Evolutionary conservation across 192 early-diverging fungal species (phyloP), one percentile per base, ranked within the genome.

Genomic region (Backusella circina): DNA sequence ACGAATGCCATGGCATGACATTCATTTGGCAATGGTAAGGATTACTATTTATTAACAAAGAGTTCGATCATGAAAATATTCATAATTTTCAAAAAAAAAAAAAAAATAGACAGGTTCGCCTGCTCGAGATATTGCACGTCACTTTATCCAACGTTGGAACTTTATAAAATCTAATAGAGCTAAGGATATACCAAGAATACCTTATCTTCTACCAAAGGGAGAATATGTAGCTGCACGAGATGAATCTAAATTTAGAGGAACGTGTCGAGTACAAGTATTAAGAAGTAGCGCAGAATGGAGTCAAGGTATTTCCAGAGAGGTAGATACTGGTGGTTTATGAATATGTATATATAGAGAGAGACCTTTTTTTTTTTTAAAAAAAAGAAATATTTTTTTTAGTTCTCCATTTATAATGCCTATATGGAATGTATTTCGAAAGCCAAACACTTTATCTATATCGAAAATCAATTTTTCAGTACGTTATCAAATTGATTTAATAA

Each of bases 81-180:
- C 28, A 64, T 6, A 64, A 12, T 23, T 64, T 23, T 12, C 8
- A 33, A n/a, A 33, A 33, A 66, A 30, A n/a, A 33, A 66, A 35
- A 67, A 67, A 9, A 15, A 26, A 31, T 70, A 85, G 79, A 82
- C 92, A 28, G 95, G 94, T 3, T 87, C 88, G 73, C 86, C 92
- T 1, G 94, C 92, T 33, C 90, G 90, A 33, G 95, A 97, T 67
- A 86, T 95, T 61, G 92, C 93, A 6, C 88, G 93, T 37, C 95
- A 97, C 77, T 97, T 97, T 77, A 92, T 95, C 65, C 90, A 95
- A 83, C 88, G 95, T n/a, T 97, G 95, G 95, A 97, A 97, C 77
- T 95, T 94, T 82, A 86, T 95, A 70, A 95, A 95, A 74, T 86
- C 86, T 64, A 83, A 86, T 67, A 91, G 92, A 78, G 89, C 85